Conservation (phyloP, 1,284 basidiomycete genomes). For the Papiliotrema terrestris region DNA sequence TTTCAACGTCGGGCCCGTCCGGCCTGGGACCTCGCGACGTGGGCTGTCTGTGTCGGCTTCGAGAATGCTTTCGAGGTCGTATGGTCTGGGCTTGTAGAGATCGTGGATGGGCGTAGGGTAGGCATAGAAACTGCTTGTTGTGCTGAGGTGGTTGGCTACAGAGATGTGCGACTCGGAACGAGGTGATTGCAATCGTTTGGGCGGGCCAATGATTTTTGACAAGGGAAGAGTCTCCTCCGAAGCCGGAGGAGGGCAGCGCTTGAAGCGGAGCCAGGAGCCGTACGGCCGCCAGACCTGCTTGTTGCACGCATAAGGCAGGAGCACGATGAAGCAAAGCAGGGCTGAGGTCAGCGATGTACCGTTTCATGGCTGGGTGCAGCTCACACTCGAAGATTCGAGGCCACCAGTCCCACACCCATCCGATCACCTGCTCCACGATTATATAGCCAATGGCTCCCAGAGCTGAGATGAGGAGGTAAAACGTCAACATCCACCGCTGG, state of each 20-base stretch:
- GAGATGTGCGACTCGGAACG: not conserved
- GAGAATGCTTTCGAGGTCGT: not conserved
- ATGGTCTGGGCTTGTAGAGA: not conserved
- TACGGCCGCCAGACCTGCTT: slow-evolving; percentile 8
- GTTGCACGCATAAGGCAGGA: slow-evolving; percentile 3
- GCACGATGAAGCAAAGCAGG: slow-evolving; percentile 1
- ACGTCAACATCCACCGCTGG: not conserved
- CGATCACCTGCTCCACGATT: slow-evolving; percentile 13
- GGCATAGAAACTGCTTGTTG: not conserved
- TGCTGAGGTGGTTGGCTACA: not conserved
- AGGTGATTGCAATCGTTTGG: not conserved
- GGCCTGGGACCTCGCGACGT: not conserved
- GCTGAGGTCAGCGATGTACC: not conserved
- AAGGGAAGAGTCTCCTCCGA: not conserved
- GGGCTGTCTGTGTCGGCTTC: not conserved
- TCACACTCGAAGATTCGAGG: slow-evolving; percentile 16
- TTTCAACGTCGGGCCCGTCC: not conserved
- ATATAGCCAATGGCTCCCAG: slow-evolving; percentile 7
- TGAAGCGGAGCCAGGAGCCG: slow-evolving; percentile 12
- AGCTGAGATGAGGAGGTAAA: not conserved
- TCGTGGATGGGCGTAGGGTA: not conserved
- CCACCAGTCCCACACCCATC: slow-evolving; percentile 20
- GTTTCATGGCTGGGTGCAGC: not conserved
- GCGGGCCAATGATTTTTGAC: not conserved
- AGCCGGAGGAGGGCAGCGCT: not conserved